Percentiles rank a stretch among this genome's conserved stretches.
Evolutionary conservation across 2,329 filamentous ascomycete species (phyloP).

Genomic region (Bipolaris gigantea): DNA sequence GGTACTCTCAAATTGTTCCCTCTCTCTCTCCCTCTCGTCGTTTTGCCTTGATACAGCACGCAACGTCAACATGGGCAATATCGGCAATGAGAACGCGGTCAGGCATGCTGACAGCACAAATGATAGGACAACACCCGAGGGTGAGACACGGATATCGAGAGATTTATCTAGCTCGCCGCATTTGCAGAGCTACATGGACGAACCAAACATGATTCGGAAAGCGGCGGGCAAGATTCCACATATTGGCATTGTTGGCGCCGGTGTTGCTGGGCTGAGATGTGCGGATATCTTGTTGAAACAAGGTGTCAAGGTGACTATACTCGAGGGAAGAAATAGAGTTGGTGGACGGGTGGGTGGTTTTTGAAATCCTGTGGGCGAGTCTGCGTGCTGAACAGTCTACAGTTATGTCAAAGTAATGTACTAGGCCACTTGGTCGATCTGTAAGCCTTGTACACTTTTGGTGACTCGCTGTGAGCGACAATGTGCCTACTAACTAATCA

Average conservation of each 20-base stretch:
- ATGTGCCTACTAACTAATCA: neutral
- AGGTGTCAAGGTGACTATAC: slow-evolving; percentile 67
- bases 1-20: neutral
- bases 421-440: slow-evolving; percentile 59
- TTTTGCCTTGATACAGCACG: neutral
- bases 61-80: slow-evolving; percentile 21
- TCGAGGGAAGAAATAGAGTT: slow-evolving; percentile 68
- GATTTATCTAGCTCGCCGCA: slow-evolving; percentile 40
- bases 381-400: neutral
- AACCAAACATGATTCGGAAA: slow-evolving; percentile 36
- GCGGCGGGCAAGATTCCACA: slow-evolving; percentile 51
- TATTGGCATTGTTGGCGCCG: slow-evolving; percentile 70
- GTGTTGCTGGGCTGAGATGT: slow-evolving; percentile 70
- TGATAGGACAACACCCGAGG: slow-evolving; percentile 18
- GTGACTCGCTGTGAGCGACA: neutral
- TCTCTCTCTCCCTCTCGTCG: neutral
- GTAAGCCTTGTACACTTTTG: slow-evolving; percentile 48
- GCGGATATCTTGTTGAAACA: slow-evolving; percentile 67
- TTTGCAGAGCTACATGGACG: slow-evolving; percentile 24
- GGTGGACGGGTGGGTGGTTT: slow-evolving; percentile 61
- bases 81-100: slow-evolving; percentile 31
- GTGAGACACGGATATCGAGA: slow-evolving; percentile 37
- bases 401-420: slow-evolving; percentile 55
- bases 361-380: neutral
- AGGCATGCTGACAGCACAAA: slow-evolving; percentile 33